Evolutionary conservation across 495 filamentous ascomycete genomes (phyloP).

Genomic region (Annulohypoxylon moriforme): DNA sequence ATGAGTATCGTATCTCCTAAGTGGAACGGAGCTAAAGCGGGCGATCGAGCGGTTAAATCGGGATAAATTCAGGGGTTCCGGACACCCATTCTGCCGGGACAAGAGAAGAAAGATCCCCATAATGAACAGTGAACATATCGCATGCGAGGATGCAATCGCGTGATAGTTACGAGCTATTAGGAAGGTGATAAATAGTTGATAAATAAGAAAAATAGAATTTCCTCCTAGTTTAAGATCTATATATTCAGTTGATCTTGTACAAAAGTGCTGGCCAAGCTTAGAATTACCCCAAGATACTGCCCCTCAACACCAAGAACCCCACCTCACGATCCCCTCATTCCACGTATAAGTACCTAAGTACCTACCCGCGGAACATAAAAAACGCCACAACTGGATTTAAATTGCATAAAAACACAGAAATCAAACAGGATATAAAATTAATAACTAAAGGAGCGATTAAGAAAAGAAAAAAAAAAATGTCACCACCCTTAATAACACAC

Average conservation of each 20-base stretch:
- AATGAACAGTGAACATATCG: background rate
- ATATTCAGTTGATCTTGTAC: slow-evolving; percentile 10
- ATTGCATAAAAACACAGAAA: too few species aligned
- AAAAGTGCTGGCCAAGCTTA: background rate
- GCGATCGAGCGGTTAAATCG: slow-evolving; percentile 57
- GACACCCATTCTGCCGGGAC: slow-evolving; percentile 44
- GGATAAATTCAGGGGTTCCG: slow-evolving; percentile 54
- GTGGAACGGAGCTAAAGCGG: slow-evolving; percentile 32
- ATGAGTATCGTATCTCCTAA: slow-evolving; percentile 8
- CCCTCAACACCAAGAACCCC: slow-evolving; percentile 47
- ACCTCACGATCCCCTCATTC: slow-evolving; percentile 34
- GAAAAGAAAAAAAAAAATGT: slow-evolving; percentile 49
- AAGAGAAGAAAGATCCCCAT: slow-evolving; percentile 22
- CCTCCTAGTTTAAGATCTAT: background rate
- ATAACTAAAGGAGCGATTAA: background rate
- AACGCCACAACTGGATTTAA: too few species aligned
- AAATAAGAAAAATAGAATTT: slow-evolving; percentile 9
- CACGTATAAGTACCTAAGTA: slow-evolving; percentile 16
- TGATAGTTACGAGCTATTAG: slow-evolving; percentile 14
- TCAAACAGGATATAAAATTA: background rate
- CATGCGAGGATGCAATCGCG: slow-evolving; percentile 18
- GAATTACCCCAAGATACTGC: slow-evolving; percentile 2
- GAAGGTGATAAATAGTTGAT: background rate
- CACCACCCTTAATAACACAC: slow-evolving; percentile 69
- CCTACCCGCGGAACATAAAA: slow-evolving; percentile 12